A percentile compares a stretch with the other conserved stretches of the same genome.
Conservation (phyloP, 208 protist genomes). For the Trypanosoma rangeli region DNA sequence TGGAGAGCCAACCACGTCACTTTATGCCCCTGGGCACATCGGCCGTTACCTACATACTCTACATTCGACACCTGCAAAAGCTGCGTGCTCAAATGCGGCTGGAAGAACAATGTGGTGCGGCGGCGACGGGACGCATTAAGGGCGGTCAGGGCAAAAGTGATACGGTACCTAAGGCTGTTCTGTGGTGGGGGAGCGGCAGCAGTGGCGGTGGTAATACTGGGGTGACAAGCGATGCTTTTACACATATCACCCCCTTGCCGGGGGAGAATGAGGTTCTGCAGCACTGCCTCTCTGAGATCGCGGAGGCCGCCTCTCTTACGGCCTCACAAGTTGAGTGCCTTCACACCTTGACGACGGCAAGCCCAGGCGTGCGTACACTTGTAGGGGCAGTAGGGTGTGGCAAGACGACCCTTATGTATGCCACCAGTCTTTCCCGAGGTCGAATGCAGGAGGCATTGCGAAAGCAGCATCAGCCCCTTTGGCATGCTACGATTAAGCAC, state of each 20-base stretch:
- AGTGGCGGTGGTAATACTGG: background rate
- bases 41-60: conserved; percentile 70
- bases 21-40: conserved; percentile 62
- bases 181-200: conserved; percentile 23
- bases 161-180: background rate
- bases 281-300: conserved; percentile 26
- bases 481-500: conserved; percentile 43
- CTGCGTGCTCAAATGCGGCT: conserved; percentile 25
- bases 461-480: conserved; percentile 55
- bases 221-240: conserved; percentile 12
- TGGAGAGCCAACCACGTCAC: conserved; percentile 23
- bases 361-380: conserved; percentile 28
- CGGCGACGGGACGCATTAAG: conserved; percentile 5
- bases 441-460: conserved; percentile 48
- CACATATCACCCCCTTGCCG: background rate
- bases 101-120: conserved; percentile 1
- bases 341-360: conserved; percentile 32
- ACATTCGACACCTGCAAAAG: conserved; percentile 32
- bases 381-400: conserved; percentile 69
- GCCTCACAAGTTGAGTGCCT: conserved; percentile 75
- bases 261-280: conserved; percentile 17
- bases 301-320: conserved; percentile 39
- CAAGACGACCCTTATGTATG: conserved; percentile 68
- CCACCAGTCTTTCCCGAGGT: conserved; percentile 52
- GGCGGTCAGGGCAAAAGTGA: conserved; percentile 1